phyloP scores from a whole-genome alignment of 176 grass and related monocot genomes.

The sorghum (Sorghum bicolor) region DNA sequence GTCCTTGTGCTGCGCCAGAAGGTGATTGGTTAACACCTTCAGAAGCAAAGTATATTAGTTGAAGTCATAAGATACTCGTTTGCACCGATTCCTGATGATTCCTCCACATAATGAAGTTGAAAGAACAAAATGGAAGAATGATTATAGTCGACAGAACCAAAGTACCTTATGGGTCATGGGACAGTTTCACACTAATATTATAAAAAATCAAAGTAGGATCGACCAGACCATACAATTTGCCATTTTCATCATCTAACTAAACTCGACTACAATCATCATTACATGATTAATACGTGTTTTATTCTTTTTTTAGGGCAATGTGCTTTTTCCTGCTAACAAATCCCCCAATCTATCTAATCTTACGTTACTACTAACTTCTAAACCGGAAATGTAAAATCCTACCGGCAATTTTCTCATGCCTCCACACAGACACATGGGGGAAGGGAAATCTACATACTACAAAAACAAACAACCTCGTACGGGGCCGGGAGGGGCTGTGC shows the following conservation, averaged over 20 bases:
- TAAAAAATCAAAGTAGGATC: background rate
- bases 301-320: background rate
- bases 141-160: background rate
- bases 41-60: background rate
- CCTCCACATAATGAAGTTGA: background rate
- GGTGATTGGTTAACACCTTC: background rate
- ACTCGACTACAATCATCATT: background rate
- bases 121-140: background rate
- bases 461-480: slow-evolving; percentile 40
- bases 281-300: slow-evolving; percentile 1
- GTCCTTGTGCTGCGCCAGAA: background rate
- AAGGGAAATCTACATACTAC: background rate
- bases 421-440: background rate
- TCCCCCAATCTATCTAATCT: no score
- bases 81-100: background rate
- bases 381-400: background rate
- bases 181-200: background rate
- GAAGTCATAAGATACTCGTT: background rate
- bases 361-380: background rate
- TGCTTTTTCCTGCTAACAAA: background rate
- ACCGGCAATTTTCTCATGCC: background rate
- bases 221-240: background rate
- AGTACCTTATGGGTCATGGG: background rate
- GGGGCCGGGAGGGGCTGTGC: background rate
- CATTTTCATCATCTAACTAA: background rate